These are phyloP conservation scores for Penicillium egyptiacum DNA, from an alignment of 495 filamentous ascomycete species.

Conservation along the genomic window DNA sequence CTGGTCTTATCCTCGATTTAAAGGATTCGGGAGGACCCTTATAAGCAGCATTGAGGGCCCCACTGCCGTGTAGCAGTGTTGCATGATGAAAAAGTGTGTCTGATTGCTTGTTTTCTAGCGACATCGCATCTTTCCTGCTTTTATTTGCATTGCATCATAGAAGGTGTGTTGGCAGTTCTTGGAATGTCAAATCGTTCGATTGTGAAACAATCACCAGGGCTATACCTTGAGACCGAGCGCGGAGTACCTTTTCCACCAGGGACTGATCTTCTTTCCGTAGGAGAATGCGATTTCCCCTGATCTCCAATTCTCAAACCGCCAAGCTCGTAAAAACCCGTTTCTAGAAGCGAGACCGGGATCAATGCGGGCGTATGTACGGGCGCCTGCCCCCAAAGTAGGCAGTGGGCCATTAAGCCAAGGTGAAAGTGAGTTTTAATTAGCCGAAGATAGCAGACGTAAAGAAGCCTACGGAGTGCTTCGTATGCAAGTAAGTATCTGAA, in stretches of 20 bases:
- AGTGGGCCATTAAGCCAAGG: neutral
- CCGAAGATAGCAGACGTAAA: neutral
- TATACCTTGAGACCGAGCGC: neutral
- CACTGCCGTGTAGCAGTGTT: neutral
- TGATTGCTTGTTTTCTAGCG: slow-evolving; percentile 8
- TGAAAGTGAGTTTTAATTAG: neutral
- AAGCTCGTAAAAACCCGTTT: neutral
- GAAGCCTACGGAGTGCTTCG: neutral
- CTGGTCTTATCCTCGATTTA: slow-evolving; percentile 72
- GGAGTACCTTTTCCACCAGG: neutral
- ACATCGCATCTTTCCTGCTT: slow-evolving; percentile 7
- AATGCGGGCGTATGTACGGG: neutral
- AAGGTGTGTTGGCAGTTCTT: slow-evolving; percentile 2
- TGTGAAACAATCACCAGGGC: neutral
- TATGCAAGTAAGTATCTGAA: neutral
- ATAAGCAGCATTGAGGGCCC: slow-evolving; percentile 43
- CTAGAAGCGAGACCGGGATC: neutral
- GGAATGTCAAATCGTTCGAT: neutral
- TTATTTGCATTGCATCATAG: slow-evolving; percentile 13
- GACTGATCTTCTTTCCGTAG: neutral
- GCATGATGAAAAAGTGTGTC: neutral
- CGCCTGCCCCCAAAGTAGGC: neutral
- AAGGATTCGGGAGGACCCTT: slow-evolving; percentile 61
- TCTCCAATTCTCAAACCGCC: neutral
- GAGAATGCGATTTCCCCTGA: neutral